Base-by-base conservation (phyloP, 1,139 yeast genomes). In the Suzukiozyma palmioleophila region DNA sequence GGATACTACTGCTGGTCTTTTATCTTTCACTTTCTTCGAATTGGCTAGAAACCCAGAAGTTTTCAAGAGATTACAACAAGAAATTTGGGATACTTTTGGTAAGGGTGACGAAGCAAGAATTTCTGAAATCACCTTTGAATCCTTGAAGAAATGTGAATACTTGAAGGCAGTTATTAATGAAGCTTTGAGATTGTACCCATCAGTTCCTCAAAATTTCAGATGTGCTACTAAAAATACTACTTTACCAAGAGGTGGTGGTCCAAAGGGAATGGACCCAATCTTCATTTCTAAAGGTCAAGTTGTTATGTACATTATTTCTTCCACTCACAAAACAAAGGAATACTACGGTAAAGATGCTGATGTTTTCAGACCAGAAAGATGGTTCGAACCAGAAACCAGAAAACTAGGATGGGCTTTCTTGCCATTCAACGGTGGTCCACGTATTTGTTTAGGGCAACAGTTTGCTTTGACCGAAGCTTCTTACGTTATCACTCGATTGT, bases 371-470 rank as follows among this genome's bases (percentile, higher is more conserved):
- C 80, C 81, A 4, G 77, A 70, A 45, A 63, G 80, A 46, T 75
- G 80, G 80, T 59, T 57, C 39, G 68, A 63, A 43, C 62, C 63
- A 33, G 48, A 50, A 28, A 54, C 60, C 26, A 58, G 54, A 40
- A 66, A 62, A 46, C 52, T 62, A 41, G 74, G 73, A 16, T 77
- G 81, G 80, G 74, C 72, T 11, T 76, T 60, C 52, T 53, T 76
- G 22, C 81, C 81, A 4, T 76, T 75, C 60, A 77, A 77, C 48
- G 82, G 81, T 36, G 83, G 83, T 6, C 82, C 83, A 26, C 61
- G 83, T 42, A 76, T 77, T 40, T 77, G 83, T 49, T 59, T 77
- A 38, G 83, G 82, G 12, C 81, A 77, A 55, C 81, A 75, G 52
- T 75, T 73, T 56, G 81, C 81, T 1, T 64, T 77, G 42, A 75